Conservation (phyloP, 176 grass and related monocot genomes). For the Pontederia paniculata region DNA sequence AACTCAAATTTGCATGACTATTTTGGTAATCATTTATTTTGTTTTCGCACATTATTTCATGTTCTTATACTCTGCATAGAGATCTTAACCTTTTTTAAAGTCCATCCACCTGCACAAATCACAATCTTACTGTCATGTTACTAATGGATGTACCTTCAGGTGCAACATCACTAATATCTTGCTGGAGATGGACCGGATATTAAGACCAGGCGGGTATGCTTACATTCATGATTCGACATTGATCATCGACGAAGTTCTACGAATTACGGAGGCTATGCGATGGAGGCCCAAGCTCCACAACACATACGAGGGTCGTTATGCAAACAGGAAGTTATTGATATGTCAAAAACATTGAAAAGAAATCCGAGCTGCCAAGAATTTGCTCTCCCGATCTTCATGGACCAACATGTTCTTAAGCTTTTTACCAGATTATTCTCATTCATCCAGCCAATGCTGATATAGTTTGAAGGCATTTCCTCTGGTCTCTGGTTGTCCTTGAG, state of each 20-base stretch:
- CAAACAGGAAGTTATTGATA: not conserved
- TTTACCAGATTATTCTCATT: too few relatives aligned
- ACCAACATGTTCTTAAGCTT: too few relatives aligned
- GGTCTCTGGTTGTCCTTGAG: too few relatives aligned
- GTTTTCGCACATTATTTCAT: too few relatives aligned
- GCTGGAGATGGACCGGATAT: slow-evolving; percentile 1
- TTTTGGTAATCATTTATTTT: not conserved
- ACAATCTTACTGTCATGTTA: too few relatives aligned
- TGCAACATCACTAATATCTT: not conserved
- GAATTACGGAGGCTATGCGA: not conserved
- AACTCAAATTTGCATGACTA: not conserved
- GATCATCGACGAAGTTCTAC: not conserved
- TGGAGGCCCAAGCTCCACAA: not conserved
- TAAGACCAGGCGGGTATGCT: not conserved
- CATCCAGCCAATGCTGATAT: too few relatives aligned
- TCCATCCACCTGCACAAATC: too few relatives aligned
- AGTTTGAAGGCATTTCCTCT: too few relatives aligned
- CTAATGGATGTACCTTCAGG: not conserved
- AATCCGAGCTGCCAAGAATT: too few relatives aligned
- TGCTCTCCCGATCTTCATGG: too few relatives aligned
- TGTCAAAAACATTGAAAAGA: not conserved
- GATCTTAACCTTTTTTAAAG: not conserved
- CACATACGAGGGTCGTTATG: not conserved
- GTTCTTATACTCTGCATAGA: not conserved
- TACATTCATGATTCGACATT: not conserved